Percentiles rank a stretch among this genome's conserved stretches.
These are phyloP conservation scores for Chlamydomonas incerta DNA, from an alignment of 139 green algal genomes.

Conservation along the genomic window DNA sequence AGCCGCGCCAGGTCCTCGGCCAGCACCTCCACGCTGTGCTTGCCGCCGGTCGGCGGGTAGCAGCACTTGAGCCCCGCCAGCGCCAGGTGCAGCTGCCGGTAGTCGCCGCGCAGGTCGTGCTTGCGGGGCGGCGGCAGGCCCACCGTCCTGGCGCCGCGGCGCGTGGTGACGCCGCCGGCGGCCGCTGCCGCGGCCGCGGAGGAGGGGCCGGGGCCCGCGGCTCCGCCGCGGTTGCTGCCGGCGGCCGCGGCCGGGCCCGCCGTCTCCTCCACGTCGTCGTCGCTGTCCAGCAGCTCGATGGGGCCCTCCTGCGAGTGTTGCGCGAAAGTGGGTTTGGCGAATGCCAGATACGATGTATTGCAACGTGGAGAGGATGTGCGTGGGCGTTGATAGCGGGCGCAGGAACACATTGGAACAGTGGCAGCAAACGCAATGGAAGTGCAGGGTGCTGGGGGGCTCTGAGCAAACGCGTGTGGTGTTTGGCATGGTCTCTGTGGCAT, in stretches of 20 bases:
- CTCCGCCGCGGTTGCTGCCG: not conserved
- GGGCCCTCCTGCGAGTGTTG: not conserved
- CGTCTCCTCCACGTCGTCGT: not conserved
- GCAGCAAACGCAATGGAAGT: too few species aligned
- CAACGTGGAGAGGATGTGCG: too few species aligned
- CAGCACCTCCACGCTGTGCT: conserved; percentile 66
- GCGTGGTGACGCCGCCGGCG: not conserved
- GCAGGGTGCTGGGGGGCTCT: too few species aligned
- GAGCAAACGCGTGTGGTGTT: too few species aligned
- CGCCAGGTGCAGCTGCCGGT: not conserved
- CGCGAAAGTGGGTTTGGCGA: too few species aligned
- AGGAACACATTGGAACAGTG: too few species aligned
- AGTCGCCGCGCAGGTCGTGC: not conserved
- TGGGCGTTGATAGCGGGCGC: too few species aligned
- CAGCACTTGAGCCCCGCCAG: conserved; percentile 36
- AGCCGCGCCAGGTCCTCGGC: conserved; percentile 80
- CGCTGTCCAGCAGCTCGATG: conserved; percentile 27
- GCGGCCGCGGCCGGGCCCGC: not conserved
- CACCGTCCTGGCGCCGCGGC: not conserved
- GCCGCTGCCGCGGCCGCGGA: not conserved
- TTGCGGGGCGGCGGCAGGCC: too few species aligned
- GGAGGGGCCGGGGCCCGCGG: not conserved
- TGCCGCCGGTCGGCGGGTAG: conserved; percentile 61
- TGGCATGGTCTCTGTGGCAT: too few species aligned
- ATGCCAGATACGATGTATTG: too few species aligned